Conservation (phyloP, 2,329 filamentous ascomycete genomes). For the Aurifilum marmelostoma region DNA sequence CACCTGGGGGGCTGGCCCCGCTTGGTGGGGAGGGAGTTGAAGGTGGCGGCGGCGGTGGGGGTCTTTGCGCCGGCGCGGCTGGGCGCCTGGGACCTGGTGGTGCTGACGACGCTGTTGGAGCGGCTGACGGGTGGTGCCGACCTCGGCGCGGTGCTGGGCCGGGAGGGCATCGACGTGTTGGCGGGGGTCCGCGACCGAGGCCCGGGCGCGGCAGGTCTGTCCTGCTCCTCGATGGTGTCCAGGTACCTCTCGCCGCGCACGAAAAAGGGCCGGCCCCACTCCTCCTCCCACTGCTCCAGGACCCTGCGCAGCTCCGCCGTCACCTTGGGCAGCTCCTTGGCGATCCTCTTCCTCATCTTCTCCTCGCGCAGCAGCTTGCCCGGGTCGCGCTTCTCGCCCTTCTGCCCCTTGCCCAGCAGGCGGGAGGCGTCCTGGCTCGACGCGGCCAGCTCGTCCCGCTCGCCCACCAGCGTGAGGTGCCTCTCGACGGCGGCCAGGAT, state of each 20-base stretch:
- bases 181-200: constrained; percentile 77
- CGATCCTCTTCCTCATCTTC: constrained; percentile 97
- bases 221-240: constrained; percentile 73
- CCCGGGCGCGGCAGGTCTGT: constrained; percentile 63
- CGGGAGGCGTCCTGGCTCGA: constrained; percentile 95
- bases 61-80: constrained; percentile 56
- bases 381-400: constrained; percentile 92
- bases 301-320: constrained; percentile 79
- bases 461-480: constrained; percentile 79
- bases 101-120: constrained; percentile 40
- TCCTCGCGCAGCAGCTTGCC: constrained; percentile 93
- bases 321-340: constrained; percentile 93
- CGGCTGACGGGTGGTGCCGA: constrained; percentile 40
- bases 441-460: constrained; percentile 83
- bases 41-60: constrained; percentile 50
- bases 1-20: constrained; percentile 38
- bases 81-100: constrained; percentile 39
- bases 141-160: constrained; percentile 50
- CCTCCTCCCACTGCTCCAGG: constrained; percentile 89
- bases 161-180: constrained; percentile 42
- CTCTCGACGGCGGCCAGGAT: constrained; percentile 81
- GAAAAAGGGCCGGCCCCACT: constrained; percentile 90
- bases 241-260: constrained; percentile 92
- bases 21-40: constrained; percentile 36
- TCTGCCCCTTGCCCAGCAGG: constrained; percentile 86